Base-by-base conservation (phyloP, 2,329 filamentous ascomycete species). In the Pseudogymnoascus verrucosus region DNA sequence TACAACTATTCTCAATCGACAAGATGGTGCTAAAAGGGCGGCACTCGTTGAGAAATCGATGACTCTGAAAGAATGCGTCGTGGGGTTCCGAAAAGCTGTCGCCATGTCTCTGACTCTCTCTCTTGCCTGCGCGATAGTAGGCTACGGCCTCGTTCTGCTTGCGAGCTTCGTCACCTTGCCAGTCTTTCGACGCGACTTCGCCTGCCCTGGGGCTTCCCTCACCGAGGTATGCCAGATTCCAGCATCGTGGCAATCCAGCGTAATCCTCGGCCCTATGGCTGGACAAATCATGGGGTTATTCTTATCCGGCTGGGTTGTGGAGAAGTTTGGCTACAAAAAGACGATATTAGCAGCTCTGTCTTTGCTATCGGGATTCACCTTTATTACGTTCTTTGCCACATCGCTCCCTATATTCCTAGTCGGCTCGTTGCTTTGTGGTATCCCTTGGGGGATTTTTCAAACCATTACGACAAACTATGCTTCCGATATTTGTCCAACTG, bases 41-140 rank as follows among this genome's bases (percentile, higher is more conserved):
- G 51, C 51, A 57, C 19, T 12, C 5, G n/a, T 57, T 12, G 51
- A 57, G 51, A 57, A 57, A 36, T 19, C 28, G 16, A 57, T 57
- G 51, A 57, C 51, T 1, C 51, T 57, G 28, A 57, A 16, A 57
- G 84, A 95, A 77, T 90, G 90, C 67, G 80, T 95, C 74, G 84
- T 80, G 71, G 80, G 93, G 26, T 96, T 96, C 71, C 91, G 90
- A 66, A 93, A 93, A 78, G 91, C 91, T 34, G 86, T 93, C 63
- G 82, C 79, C 28, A 96, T 90, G 90, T 90, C 86, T 68, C 72
- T 95, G 60, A 79, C 93, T 65, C 93, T 96, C 74, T 92, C 89
- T 14, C 92, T 89, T 0, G 91, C 89, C 72, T 93, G 95, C 71
- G 85, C 85, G 70, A 96, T 96, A 91, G 90, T 95, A 75, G 90